Base-by-base conservation (phyloP, 805 yeast genomes). In the Wickerhamiella nectarea region DNA sequence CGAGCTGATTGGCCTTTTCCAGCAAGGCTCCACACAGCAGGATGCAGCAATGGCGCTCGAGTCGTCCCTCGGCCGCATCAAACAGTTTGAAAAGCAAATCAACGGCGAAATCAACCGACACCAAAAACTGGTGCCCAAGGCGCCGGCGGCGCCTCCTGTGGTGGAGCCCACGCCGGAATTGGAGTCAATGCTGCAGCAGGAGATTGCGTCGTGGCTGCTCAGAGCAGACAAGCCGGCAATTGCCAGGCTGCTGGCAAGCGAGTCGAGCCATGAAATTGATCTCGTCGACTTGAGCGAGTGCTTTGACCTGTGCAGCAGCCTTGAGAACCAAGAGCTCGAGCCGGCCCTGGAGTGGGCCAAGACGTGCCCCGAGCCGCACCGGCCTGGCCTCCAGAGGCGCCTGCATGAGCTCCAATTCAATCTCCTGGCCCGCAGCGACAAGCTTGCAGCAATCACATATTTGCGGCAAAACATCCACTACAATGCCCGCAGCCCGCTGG, bases 311-410 rank as follows among this genome's bases (percentile, higher is more conserved):
- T 53, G 71, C 15, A 52, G 56, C 15, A 63, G 62, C 29, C 51
- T 70, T 18, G 57, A 57, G 21, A 42, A 55, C 2, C 60, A 64
- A 3, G 57, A 72, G 42, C 52, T 70, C 21, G 53, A 51, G 4
- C 64, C 69, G 6, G 78, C 80, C 11, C 66, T 72, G 22, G 57
- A 56, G 2, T 76, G 82, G 82, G 65, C 66, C 2, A 47, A 46
- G 8, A 29, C 52, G 56, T n/a, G n/a, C n/a, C n/a, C n/a, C n/a
- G n/a, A n/a, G n/a, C n/a, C n/a, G n/a, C n/a, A n/a, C 36, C 52
- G 57, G n/a, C 48, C 39, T 5, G 38, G 54, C 33, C 52, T 73
- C 20, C 73, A 69, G 50, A 70, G 68, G 52, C 60, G 58, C 41
- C 51, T 73, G 36, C 74, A 70, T 52, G 61, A 62, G 44, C 54